Conservation (phyloP, 345 rosid species). For the Salix koriyanagi region DNA sequence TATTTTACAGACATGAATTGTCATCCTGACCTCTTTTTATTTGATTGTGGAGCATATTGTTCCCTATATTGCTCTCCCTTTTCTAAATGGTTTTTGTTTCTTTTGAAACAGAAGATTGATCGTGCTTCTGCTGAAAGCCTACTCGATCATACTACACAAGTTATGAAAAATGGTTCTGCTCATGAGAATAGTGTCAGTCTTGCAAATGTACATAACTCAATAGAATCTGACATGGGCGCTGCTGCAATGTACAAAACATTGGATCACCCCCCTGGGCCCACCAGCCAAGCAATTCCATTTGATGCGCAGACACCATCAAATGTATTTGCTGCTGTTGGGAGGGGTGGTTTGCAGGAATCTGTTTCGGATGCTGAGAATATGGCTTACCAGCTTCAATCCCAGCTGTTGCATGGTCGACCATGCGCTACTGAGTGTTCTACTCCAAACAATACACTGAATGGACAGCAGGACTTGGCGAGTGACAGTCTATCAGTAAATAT, state of each 20-base stretch:
- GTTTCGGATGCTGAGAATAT: conserved; percentile 42
- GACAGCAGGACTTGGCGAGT: conserved; percentile 21
- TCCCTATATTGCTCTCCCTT: not conserved
- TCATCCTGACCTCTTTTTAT: not conserved
- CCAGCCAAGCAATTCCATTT: conserved; percentile 26
- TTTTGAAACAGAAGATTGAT: conserved; percentile 44
- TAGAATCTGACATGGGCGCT: conserved; percentile 41
- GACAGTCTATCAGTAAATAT: conserved; percentile 34
- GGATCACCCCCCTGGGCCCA: conserved; percentile 26
- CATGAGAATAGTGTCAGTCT: conserved; percentile 37
- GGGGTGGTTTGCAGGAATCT: conserved; percentile 35
- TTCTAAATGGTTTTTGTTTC: not conserved
- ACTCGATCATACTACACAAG: conserved; percentile 42
- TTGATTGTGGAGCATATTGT: not conserved
- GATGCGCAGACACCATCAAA: conserved; percentile 32
- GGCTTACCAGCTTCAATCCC: conserved; percentile 40
- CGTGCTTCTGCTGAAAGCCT: conserved; percentile 37
- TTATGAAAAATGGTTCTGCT: conserved; percentile 38
- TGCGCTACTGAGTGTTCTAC: conserved; percentile 25
- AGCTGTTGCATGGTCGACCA: conserved; percentile 40
- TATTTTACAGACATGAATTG: not conserved
- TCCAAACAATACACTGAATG: conserved; percentile 29
- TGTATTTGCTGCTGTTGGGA: conserved; percentile 33
- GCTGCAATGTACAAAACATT: conserved; percentile 32
- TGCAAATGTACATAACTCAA: conserved; percentile 31